These are phyloP conservation scores for Aspergillus ochraceoroseus DNA, from an alignment of 2,329 filamentous ascomycete species.

Conservation along the genomic window DNA sequence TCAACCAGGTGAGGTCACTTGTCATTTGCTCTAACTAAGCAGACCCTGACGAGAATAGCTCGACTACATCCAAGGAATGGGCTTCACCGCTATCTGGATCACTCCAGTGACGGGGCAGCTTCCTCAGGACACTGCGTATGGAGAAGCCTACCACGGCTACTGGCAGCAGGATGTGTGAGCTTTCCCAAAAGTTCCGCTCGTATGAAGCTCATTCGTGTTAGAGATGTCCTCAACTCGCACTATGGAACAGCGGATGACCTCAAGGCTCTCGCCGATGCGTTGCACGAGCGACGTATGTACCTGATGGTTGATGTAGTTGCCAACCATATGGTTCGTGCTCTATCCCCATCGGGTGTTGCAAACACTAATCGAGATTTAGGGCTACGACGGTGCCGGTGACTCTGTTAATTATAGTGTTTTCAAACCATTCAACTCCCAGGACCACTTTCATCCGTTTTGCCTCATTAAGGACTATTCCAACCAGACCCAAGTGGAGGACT, in stretches of 20 bases:
- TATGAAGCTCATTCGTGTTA: constrained; percentile 6
- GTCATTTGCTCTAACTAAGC: background rate
- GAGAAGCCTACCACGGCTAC: constrained; percentile 48
- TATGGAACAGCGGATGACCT: constrained; percentile 59
- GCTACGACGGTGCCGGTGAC: constrained; percentile 45
- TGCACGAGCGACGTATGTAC: constrained; percentile 56
- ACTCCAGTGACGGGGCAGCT: constrained; percentile 44
- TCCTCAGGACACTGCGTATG: constrained; percentile 33
- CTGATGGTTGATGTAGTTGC: constrained; percentile 59
- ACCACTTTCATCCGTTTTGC: constrained; percentile 60
- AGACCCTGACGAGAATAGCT: constrained; percentile 28
- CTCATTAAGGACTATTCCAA: constrained; percentile 50
- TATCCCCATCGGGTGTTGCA: background rate
- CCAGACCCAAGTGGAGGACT: constrained; percentile 44
- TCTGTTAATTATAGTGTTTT: constrained; percentile 52
- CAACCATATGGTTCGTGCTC: constrained; percentile 48
- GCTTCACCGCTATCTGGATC: constrained; percentile 50
- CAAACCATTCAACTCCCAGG: constrained; percentile 52
- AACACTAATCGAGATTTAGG: constrained; percentile 17
- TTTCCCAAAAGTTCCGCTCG: too few species aligned
- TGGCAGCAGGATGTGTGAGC: constrained; percentile 47
- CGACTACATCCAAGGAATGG: constrained; percentile 49
- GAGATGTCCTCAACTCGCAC: constrained; percentile 52
- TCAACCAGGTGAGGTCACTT: constrained; percentile 29
- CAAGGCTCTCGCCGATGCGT: constrained; percentile 50